Base-by-base conservation (phyloP, 2,329 filamentous ascomycete genomes). In the Ophiostoma populinum region DNA sequence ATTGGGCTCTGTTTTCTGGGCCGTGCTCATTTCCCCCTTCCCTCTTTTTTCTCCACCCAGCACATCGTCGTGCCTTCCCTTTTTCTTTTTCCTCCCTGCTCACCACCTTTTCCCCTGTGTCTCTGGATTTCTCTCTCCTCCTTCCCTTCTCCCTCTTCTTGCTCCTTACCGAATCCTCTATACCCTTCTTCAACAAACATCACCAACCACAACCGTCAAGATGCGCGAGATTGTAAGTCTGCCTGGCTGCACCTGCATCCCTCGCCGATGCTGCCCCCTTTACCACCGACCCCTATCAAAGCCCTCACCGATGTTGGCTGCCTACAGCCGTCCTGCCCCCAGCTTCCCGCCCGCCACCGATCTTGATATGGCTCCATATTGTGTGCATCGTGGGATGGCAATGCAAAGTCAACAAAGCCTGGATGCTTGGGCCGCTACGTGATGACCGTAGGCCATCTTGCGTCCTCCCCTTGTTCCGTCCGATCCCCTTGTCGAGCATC, bases 211-310 rank as follows among this genome's bases (percentile, higher is more conserved):
- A 45, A 44, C 49, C 51, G 51, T 53, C 70, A 76, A 63, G 47
- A 79, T 79, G 74, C 73, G 74, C 72, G 74, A 79, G 65, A 79
- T 79, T 55, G 73, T 78, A 64, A 60, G 73, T 32, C n/a, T 11
- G 9, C 24, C 24, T 22, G 13, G 9, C 5, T 29, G 31, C 16
- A 5, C 31, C 11, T 7, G 26, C 17, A 20, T n/a, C 18, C 17
- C 32, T 34, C 16, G 11, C 18, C 24, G 15, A 7, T 18, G 18
- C 15, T 38, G 35, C 24, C 26, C 31, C 13, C 21, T 31, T 21
- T 24, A 26, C 33, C 35, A 27, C 13, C 26, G 7, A 9, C 19
- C n/a, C 19, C 25, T 17, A 19, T 36, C 30, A 36, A 34, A 31
- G 39, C 37, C 39, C 26, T 27, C 36, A 33, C 10, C 11, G 24